A percentile compares a stretch with the other conserved stretches of the same genome.
Conservation (phyloP, 73 alveolate species). For the Tetrahymena elliotti region DNA sequence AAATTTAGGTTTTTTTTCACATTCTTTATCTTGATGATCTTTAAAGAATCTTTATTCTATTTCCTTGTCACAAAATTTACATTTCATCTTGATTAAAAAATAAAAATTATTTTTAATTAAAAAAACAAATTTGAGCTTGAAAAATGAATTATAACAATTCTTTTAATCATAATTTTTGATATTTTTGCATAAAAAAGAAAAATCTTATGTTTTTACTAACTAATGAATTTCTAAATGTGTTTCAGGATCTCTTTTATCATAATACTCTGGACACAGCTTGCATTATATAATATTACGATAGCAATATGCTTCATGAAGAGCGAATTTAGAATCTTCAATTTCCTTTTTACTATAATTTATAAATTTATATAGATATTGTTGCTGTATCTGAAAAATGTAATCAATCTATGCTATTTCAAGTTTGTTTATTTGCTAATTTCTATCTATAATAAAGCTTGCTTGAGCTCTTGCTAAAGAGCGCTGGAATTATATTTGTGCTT, state of each 20-base stretch:
- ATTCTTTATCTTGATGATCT: not conserved
- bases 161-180: no score
- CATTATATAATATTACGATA: not conserved
- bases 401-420: not conserved
- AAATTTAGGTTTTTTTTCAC: not conserved
- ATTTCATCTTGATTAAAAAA: not conserved
- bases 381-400: not conserved
- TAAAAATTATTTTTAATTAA: not conserved
- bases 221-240: not conserved
- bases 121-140: not conserved
- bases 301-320: not conserved
- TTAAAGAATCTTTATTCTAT: not conserved
- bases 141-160: no score
- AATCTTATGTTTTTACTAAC: no score
- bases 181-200: no score
- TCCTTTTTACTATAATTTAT: not conserved
- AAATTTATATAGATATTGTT: not conserved
- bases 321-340: not conserved
- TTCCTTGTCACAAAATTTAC: not conserved
- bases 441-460: not conserved
- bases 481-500: not conserved
- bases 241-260: not conserved
- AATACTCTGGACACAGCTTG: not conserved
- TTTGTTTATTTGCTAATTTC: not conserved
- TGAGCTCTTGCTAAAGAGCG: not conserved